Evolutionary conservation across 2,329 filamentous ascomycete genomes (phyloP).

Genomic region (Raffaelea deltoideospora): DNA sequence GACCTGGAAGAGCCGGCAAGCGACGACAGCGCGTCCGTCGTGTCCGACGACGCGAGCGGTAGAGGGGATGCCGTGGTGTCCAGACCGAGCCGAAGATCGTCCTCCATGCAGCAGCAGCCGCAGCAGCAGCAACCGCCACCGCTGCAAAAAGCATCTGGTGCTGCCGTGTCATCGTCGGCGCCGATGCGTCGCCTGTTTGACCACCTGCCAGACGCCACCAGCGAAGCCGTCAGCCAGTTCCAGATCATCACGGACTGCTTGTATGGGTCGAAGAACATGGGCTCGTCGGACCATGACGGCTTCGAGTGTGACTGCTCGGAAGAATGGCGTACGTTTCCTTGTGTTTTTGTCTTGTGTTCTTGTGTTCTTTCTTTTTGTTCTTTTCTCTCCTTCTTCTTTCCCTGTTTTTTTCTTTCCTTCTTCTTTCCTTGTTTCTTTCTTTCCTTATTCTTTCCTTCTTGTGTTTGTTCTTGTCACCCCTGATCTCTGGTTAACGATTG

Average conservation of each 20-base stretch:
- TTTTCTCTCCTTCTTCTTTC: conserved; percentile 3
- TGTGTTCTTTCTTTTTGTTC: conserved; percentile 7
- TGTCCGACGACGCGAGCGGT: too few species aligned
- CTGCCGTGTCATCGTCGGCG: conserved; percentile 25
- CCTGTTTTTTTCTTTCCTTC: conserved; percentile 5
- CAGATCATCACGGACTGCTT: conserved; percentile 71
- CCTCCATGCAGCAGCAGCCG: conserved; percentile 32
- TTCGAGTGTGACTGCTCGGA: conserved; percentile 91
- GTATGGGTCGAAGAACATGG: conserved; percentile 84
- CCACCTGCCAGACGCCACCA: conserved; percentile 63
- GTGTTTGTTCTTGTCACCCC: conserved; percentile 4
- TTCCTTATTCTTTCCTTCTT: conserved; percentile 5
- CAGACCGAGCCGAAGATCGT: conserved; percentile 61
- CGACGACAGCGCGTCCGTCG: conserved; percentile 32
- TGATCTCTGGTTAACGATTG: conserved; percentile 4
- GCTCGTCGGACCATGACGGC: conserved; percentile 75
- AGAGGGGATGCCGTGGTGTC: too few species aligned
- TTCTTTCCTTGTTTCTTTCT: conserved; percentile 13
- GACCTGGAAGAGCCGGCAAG: conserved; percentile 27
- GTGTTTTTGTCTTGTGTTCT: conserved; percentile 2
- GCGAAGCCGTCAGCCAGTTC: conserved; percentile 62
- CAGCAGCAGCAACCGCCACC: background rate
- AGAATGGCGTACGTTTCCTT: conserved; percentile 75
- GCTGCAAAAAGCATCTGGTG: background rate
- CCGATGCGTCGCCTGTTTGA: conserved; percentile 37